phyloP scores from a whole-genome alignment of 495 filamentous ascomycete species.

The Lophium mytilinum region DNA sequence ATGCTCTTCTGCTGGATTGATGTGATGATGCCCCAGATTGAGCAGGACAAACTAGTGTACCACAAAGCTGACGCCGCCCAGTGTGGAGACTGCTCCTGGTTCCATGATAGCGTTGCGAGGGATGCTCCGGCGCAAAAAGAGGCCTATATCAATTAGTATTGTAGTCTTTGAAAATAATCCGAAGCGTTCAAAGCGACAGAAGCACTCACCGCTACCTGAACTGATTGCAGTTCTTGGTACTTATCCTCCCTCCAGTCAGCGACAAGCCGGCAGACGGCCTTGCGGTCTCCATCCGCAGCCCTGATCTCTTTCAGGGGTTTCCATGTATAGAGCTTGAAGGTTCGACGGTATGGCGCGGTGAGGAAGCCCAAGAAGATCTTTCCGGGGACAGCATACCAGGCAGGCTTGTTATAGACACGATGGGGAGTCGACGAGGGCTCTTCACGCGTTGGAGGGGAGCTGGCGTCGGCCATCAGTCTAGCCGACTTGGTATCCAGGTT shows the following conservation, averaged over 20 bases:
- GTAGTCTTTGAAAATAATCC: no score
- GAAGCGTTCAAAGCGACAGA: not conserved
- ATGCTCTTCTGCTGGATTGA: slow-evolving; percentile 20
- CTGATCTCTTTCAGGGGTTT: slow-evolving; percentile 12
- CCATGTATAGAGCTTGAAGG: slow-evolving; percentile 23
- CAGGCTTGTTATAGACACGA: not conserved
- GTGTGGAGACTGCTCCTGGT: not conserved
- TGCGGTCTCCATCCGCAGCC: slow-evolving; percentile 3
- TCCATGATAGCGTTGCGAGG: slow-evolving; percentile 13
- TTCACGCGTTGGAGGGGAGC: no score
- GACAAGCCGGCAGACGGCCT: not conserved
- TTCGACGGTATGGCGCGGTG: slow-evolving; percentile 18
- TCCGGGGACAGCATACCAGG: not conserved
- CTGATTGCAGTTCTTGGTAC: slow-evolving; percentile 20
- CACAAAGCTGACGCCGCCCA: slow-evolving; percentile 16
- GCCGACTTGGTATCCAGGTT: no score
- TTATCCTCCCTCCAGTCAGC: slow-evolving; percentile 15
- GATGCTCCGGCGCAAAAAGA: slow-evolving; percentile 20
- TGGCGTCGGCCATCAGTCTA: no score
- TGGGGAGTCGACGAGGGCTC: no score
- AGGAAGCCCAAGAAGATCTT: not conserved
- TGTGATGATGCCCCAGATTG: slow-evolving; percentile 19
- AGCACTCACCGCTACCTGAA: slow-evolving; percentile 18
- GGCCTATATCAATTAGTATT: slow-evolving; percentile 1
- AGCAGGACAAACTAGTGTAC: slow-evolving; percentile 15